These are phyloP conservation scores for Glebionis coronaria DNA, from an alignment of 129 eudicot species.

Conservation along the genomic window DNA sequence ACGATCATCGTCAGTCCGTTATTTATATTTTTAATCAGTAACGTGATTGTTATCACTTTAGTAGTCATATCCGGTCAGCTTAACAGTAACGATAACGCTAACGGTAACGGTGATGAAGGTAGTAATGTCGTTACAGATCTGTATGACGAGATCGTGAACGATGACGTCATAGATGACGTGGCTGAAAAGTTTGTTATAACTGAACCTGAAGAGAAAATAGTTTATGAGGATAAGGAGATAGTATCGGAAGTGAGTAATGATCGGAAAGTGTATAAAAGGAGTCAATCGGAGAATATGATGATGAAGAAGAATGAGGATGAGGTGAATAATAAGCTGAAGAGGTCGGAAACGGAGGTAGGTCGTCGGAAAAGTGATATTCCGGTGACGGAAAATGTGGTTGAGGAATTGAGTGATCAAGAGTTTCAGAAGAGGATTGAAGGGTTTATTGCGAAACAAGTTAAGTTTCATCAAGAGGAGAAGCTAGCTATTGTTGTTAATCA, in stretches of 20 bases:
- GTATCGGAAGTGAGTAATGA: conserved; percentile 32
- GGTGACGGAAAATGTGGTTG: conserved; percentile 35
- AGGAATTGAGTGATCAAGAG: conserved; percentile 70
- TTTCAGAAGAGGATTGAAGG: conserved; percentile 69
- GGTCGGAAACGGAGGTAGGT: conserved; percentile 53
- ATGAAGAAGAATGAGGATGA: conserved; percentile 35
- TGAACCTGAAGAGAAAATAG: conserved; percentile 26
- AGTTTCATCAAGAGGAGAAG: conserved; percentile 73
- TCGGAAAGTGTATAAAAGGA: conserved; percentile 34
- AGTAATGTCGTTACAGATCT: conserved; percentile 31
- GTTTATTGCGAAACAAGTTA: conserved; percentile 79
- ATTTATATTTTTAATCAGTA: conserved; percentile 68
- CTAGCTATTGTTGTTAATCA: conserved; percentile 48
- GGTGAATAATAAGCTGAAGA: conserved; percentile 33
- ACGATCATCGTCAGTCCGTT: conserved; percentile 53
- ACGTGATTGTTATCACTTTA: conserved; percentile 65
- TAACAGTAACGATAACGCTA: conserved; percentile 17
- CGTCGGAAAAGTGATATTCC: conserved; percentile 29
- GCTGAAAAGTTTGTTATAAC: conserved; percentile 12
- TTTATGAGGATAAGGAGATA: conserved; percentile 59
- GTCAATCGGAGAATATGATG: conserved; percentile 44
- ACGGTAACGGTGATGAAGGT: conserved; percentile 6
- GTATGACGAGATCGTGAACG: conserved; percentile 34
- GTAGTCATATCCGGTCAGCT: conserved; percentile 66
- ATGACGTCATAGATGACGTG: conserved; percentile 1